Evolutionary conservation across 306 rosid genomes (phyloP).

Genomic region (Cucurbita pepo): DNA sequence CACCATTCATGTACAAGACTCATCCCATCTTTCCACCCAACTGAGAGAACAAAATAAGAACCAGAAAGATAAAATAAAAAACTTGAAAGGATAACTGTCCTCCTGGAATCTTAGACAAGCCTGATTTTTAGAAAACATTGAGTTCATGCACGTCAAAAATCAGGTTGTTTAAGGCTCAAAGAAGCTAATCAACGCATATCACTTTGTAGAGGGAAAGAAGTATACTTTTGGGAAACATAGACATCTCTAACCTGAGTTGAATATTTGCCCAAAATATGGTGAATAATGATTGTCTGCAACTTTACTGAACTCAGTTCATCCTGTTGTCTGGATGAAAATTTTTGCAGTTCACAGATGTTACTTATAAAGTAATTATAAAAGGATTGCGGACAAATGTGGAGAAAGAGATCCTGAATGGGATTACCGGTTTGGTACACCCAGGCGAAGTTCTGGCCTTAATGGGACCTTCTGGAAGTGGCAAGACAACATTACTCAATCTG

Average conservation of each 20-base stretch:
- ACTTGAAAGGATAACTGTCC: not conserved
- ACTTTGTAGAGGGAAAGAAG: not conserved
- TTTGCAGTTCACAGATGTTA: conserved; percentile 75
- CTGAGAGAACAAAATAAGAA: not conserved
- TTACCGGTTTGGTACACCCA: conserved; percentile 67
- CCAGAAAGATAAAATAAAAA: not conserved
- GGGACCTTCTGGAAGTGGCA: conserved; percentile 99
- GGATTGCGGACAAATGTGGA: conserved; percentile 54
- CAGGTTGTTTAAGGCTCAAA: not conserved
- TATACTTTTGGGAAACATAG: not conserved
- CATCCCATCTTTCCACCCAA: conserved; percentile 30
- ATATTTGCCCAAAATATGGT: not conserved
- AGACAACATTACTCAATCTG: conserved; percentile 64
- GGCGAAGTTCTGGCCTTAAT: conserved; percentile 91
- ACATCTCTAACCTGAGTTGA: not conserved
- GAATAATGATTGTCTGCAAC: not conserved
- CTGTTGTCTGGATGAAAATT: not conserved
- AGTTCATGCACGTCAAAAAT: not conserved
- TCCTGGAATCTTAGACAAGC: not conserved
- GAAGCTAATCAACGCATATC: not conserved
- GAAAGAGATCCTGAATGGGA: conserved; percentile 74
- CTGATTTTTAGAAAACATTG: not conserved
- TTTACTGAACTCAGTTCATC: not conserved
- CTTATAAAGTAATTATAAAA: conserved; percentile 58
- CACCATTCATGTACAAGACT: conserved; percentile 49